Percentiles rank a stretch among this genome's conserved stretches.
These are phyloP conservation scores for Aspergillus hancockii DNA, from an alignment of 495 filamentous ascomycete genomes.

Conservation along the genomic window DNA sequence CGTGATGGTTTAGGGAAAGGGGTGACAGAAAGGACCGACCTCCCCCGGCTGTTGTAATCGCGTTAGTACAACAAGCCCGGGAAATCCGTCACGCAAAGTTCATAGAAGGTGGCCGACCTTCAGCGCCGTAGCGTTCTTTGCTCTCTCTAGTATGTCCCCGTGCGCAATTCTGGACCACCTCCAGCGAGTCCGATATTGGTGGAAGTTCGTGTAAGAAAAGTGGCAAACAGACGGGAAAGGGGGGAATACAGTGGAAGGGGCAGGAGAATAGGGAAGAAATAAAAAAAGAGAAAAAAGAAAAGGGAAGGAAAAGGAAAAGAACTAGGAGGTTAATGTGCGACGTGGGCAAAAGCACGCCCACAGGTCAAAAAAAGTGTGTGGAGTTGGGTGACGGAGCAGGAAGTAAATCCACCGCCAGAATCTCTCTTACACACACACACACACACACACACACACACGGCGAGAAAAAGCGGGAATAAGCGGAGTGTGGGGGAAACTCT, in stretches of 20 bases:
- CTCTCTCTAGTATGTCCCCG: constrained; percentile 5
- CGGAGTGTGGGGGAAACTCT: constrained; percentile 43
- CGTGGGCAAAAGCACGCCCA: constrained; percentile 7
- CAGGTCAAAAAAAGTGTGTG: background rate
- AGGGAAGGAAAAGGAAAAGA: constrained; percentile 10
- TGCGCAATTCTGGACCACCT: constrained; percentile 12
- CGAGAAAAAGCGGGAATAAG: constrained; percentile 25
- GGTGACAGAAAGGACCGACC: constrained; percentile 20
- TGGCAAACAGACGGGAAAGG: background rate
- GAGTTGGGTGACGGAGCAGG: background rate
- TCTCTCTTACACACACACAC: background rate
- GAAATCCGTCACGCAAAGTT: constrained; percentile 5
- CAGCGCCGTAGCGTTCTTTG: constrained; percentile 6
- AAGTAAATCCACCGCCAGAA: constrained; percentile 4
- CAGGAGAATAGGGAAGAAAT: constrained; percentile 3
- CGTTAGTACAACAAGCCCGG: constrained; percentile 10
- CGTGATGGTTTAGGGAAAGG: constrained; percentile 3
- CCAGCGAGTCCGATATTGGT: constrained; percentile 9
- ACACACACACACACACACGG: background rate
- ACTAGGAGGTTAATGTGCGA: constrained; percentile 7
- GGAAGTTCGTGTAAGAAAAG: background rate
- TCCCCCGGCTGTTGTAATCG: constrained; percentile 6
- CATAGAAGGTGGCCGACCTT: constrained; percentile 1
- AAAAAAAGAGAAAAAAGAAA: constrained; percentile 3
- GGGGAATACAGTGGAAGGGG: background rate